These are phyloP conservation scores for Lactarius evosmus DNA, from an alignment of 768 basidiomycete species.

Conservation along the genomic window DNA sequence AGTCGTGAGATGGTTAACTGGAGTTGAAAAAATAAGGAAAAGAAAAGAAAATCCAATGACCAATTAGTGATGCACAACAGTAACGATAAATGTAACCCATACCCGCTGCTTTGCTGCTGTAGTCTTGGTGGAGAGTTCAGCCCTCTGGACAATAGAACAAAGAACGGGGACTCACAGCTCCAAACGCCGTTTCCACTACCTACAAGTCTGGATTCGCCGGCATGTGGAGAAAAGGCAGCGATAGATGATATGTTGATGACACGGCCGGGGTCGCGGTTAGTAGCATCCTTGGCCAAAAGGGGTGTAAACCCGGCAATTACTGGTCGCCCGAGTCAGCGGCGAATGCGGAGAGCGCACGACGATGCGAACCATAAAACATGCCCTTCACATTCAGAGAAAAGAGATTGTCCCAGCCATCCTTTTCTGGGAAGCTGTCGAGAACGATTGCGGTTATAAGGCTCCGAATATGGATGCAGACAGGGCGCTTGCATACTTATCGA, in stretches of 20 bases:
- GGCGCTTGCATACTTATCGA: slow-evolving; percentile 40
- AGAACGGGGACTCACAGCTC: slow-evolving; percentile 58
- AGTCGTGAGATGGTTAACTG: slow-evolving; percentile 75
- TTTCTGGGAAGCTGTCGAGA: slow-evolving; percentile 59
- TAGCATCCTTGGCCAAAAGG: slow-evolving; percentile 63
- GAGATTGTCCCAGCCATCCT: slow-evolving; percentile 82
- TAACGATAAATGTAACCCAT: not conserved
- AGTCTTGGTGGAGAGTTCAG: slow-evolving; percentile 46
- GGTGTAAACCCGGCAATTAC: slow-evolving; percentile 61
- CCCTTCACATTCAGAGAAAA: slow-evolving; percentile 84
- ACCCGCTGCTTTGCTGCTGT: slow-evolving; percentile 76
- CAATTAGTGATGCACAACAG: not conserved
- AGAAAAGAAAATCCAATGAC: not conserved
- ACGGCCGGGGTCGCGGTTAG: slow-evolving; percentile 60
- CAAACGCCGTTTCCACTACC: slow-evolving; percentile 62
- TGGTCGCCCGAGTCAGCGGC: slow-evolving; percentile 30
- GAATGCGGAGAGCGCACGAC: slow-evolving; percentile 3
- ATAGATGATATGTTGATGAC: slow-evolving; percentile 84
- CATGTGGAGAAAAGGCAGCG: slow-evolving; percentile 51
- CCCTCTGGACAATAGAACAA: not conserved
- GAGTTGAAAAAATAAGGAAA: too few species aligned
- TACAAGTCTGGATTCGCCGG: slow-evolving; percentile 49
- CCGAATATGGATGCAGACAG: not conserved
- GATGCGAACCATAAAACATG: slow-evolving; percentile 67
- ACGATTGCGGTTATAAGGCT: not conserved